Evolutionary conservation across 345 rosid genomes (phyloP).

Genomic region (Pugionium dolabratum): DNA sequence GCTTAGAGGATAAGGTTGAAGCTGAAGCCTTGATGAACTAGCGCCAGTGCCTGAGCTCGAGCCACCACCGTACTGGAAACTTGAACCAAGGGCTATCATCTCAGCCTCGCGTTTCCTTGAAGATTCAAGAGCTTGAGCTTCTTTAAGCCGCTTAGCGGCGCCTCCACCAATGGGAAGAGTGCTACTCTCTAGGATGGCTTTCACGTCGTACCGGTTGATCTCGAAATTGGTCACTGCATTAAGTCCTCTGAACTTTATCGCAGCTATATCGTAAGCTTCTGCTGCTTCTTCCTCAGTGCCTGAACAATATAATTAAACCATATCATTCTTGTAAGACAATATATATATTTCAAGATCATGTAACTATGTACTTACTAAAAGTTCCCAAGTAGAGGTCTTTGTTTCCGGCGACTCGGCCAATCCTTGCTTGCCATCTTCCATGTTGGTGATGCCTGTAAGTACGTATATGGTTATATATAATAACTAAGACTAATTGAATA

Average conservation of each 20-base stretch:
- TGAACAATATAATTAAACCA: slow-evolving; percentile 29
- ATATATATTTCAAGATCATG: too few species aligned
- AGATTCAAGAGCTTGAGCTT: slow-evolving; percentile 91
- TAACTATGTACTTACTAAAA: slow-evolving; percentile 78
- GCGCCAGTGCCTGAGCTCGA: slow-evolving; percentile 44
- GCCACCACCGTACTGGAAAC: slow-evolving; percentile 58
- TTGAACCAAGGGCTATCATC: slow-evolving; percentile 74
- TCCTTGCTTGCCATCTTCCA: slow-evolving; percentile 99
- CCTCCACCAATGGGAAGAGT: slow-evolving; percentile 96
- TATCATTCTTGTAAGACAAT: background rate
- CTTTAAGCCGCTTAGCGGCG: slow-evolving; percentile 90
- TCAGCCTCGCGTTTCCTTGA: slow-evolving; percentile 85
- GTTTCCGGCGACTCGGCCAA: slow-evolving; percentile 98
- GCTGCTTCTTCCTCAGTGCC: slow-evolving; percentile 99
- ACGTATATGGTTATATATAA: too few species aligned
- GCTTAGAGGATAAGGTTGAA: slow-evolving; percentile 65
- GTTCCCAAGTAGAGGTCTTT: slow-evolving; percentile 99
- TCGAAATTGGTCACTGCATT: slow-evolving; percentile 98
- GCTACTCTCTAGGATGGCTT: slow-evolving; percentile 91
- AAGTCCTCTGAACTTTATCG: slow-evolving; percentile 90
- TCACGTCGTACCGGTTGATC: slow-evolving; percentile 92
- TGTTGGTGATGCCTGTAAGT: slow-evolving; percentile 99
- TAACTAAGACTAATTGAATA: too few species aligned
- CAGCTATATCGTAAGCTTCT: slow-evolving; percentile 97
- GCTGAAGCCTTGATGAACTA: slow-evolving; percentile 55